phyloP scores from a whole-genome alignment of 1,284 basidiomycete species.

The Sphagnurus paluster region DNA sequence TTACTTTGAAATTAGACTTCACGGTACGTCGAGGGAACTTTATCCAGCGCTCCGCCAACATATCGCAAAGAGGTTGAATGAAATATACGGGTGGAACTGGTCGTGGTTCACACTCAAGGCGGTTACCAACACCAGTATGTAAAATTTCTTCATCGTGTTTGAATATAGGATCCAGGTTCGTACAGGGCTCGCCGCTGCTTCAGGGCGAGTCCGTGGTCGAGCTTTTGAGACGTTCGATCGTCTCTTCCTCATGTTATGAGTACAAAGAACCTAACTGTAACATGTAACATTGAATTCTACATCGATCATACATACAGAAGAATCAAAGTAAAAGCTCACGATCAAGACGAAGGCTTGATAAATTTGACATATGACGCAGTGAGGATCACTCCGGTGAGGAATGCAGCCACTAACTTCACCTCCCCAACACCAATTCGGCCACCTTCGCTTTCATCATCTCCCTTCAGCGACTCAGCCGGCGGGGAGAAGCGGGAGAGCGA shows the following conservation, averaged over 20 bases:
- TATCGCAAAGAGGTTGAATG: background rate
- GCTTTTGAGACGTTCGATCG: no score
- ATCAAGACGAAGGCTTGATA: slow-evolving; percentile 2
- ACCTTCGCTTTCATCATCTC: slow-evolving; percentile 9
- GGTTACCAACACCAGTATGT: no score
- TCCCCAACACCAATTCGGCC: slow-evolving; percentile 4
- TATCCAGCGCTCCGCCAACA: background rate
- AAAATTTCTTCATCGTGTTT: no score
- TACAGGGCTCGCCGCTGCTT: no score
- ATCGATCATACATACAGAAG: no score
- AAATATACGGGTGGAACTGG: background rate
- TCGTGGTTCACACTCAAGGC: background rate
- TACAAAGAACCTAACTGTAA: no score
- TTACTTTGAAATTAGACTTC: background rate
- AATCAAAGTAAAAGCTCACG: no score
- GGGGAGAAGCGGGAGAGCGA: slow-evolving; percentile 9
- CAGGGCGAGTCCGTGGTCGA: no score
- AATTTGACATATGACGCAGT: slow-evolving; percentile 17
- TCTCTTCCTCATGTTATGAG: no score
- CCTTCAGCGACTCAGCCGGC: background rate
- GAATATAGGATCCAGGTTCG: no score
- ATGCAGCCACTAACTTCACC: slow-evolving; percentile 13
- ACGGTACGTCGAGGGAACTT: background rate
- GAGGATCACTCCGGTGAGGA: slow-evolving; percentile 16
- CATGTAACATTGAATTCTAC: no score